phyloP scores from a whole-genome alignment of 2,329 filamentous ascomycete species.

The Pyrenochaeta sp. region DNA sequence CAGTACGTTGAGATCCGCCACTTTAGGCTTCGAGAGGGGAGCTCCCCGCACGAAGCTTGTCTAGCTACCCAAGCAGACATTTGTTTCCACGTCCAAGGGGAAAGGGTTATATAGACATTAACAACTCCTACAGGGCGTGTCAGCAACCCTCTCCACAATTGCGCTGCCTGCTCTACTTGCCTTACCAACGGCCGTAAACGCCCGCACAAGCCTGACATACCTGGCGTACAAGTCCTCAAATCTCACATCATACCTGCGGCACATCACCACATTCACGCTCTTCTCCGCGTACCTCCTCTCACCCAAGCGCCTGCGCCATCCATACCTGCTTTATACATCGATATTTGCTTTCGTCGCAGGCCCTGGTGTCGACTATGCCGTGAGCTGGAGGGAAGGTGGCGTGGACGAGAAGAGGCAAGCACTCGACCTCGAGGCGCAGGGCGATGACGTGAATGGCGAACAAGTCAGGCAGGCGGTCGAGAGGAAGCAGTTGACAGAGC shows the following conservation, averaged over 20 bases:
- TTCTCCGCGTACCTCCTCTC: conserved; percentile 81
- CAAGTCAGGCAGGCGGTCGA: conserved; percentile 57
- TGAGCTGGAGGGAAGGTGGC: conserved; percentile 32
- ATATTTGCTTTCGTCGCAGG: conserved; percentile 66
- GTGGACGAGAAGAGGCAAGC: conserved; percentile 31
- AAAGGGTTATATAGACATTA: conserved; percentile 1
- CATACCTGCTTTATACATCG: conserved; percentile 88
- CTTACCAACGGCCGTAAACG: conserved; percentile 78
- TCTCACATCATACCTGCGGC: conserved; percentile 68
- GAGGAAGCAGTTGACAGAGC: conserved; percentile 53
- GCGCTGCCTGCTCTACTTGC: conserved; percentile 82
- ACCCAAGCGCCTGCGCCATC: conserved; percentile 78
- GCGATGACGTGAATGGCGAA: conserved; percentile 59
- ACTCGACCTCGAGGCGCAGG: conserved; percentile 43
- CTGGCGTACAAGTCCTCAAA: conserved; percentile 66
- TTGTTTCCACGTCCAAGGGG: no score
- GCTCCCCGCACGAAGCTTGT: conserved; percentile 3
- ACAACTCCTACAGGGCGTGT: conserved; percentile 73
- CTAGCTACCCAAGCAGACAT: no score
- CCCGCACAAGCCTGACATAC: conserved; percentile 66
- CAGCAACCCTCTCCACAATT: conserved; percentile 81
- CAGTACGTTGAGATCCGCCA: conserved; percentile 66
- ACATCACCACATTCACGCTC: conserved; percentile 75
- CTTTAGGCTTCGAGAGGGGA: conserved; percentile 7
- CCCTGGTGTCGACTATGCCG: conserved; percentile 48